These are phyloP conservation scores for Citrullus mucosospermus DNA, from an alignment of 306 rosid genomes.

Conservation along the genomic window DNA sequence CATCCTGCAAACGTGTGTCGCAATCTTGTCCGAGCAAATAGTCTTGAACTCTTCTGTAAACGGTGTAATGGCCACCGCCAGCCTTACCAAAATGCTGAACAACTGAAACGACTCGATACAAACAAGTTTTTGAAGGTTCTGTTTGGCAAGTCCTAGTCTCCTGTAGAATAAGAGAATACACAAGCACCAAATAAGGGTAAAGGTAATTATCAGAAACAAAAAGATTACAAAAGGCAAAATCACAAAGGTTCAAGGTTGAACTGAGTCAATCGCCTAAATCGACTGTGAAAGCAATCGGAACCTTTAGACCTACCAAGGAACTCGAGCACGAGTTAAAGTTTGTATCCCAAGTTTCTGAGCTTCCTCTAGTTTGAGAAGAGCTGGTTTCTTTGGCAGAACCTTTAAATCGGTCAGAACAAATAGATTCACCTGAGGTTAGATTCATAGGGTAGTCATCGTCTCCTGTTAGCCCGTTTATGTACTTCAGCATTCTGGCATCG, in stretches of 20 bases:
- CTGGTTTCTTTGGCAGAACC: conserved; percentile 15
- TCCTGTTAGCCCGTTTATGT: conserved; percentile 11
- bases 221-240: background rate
- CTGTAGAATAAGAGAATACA: conserved; percentile 25
- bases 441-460: conserved; percentile 15
- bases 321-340: conserved; percentile 17
- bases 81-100: conserved; percentile 82
- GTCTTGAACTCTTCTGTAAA: conserved; percentile 44
- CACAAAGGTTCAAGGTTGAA: background rate
- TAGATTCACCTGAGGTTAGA: conserved; percentile 14
- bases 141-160: conserved; percentile 15
- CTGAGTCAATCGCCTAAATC: background rate
- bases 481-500: conserved; percentile 22
- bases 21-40: conserved; percentile 16
- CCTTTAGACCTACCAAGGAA: conserved; percentile 29
- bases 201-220: background rate
- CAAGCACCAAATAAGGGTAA: background rate
- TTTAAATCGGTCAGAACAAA: conserved; percentile 13
- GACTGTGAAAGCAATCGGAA: background rate
- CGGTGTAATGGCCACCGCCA: conserved; percentile 91
- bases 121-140: conserved; percentile 28
- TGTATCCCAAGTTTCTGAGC: conserved; percentile 24
- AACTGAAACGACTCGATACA: conserved; percentile 62
- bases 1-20: conserved; percentile 14
- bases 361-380: conserved; percentile 15